Evolutionary conservation across 305 asterid genomes (phyloP).

Genomic region (Solanum hybrid): DNA sequence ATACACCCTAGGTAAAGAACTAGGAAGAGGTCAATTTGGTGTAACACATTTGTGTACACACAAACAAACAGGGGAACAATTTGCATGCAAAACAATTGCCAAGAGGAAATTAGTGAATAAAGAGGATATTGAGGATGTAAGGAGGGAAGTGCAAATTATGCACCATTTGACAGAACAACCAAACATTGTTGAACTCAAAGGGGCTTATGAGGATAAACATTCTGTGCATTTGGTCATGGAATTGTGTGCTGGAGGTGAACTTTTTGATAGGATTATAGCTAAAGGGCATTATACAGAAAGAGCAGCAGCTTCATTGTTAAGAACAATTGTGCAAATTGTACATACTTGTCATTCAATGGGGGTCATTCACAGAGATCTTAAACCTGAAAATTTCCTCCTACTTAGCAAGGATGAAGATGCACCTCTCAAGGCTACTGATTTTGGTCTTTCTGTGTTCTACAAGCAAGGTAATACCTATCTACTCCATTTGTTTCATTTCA

Average conservation of each 20-base stretch:
- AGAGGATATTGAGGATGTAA: slow-evolving; percentile 86
- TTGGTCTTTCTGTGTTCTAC: slow-evolving; percentile 82
- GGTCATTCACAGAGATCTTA: slow-evolving; percentile 79
- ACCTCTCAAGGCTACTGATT: slow-evolving; percentile 87
- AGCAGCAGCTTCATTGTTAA: slow-evolving; percentile 71
- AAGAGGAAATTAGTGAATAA: slow-evolving; percentile 72
- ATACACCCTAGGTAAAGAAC: slow-evolving; percentile 77
- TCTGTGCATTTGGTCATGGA: slow-evolving; percentile 85
- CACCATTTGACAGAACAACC: slow-evolving; percentile 72
- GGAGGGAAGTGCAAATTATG: slow-evolving; percentile 90
- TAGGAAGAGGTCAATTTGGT: slow-evolving; percentile 83
- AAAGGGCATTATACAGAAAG: slow-evolving; percentile 81
- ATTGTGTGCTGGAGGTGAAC: slow-evolving; percentile 93
- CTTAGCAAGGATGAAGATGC: slow-evolving; percentile 63
- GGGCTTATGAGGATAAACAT: slow-evolving; percentile 81
- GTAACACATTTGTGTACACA: slow-evolving; percentile 67
- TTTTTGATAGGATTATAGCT: slow-evolving; percentile 72
- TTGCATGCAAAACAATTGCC: slow-evolving; percentile 82
- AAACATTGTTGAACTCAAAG: slow-evolving; percentile 73
- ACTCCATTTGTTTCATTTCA: not conserved
- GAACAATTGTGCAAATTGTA: slow-evolving; percentile 79
- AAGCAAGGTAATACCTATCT: slow-evolving; percentile 48
- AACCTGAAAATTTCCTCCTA: slow-evolving; percentile 83
- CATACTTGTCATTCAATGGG: slow-evolving; percentile 90
- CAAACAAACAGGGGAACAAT: slow-evolving; percentile 68